Conservation (phyloP, 2,329 filamentous ascomycete species). For the Fusarium gaditjirri region DNA sequence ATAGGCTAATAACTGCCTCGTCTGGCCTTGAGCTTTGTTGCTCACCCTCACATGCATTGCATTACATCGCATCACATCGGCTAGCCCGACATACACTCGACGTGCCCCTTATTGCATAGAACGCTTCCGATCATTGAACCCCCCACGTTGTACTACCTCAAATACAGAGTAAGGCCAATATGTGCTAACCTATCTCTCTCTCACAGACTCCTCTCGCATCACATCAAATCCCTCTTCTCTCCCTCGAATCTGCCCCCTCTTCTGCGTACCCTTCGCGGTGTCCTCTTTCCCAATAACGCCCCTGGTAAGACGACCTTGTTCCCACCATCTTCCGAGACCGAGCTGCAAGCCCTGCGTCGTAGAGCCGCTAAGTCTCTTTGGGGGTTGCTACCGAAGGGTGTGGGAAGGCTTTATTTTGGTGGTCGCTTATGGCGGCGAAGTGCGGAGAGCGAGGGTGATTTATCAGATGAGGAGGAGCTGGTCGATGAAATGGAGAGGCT, state of each 20-base stretch:
- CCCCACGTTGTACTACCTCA: constrained; percentile 28
- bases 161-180: constrained; percentile 27
- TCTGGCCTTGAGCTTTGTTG: constrained; percentile 20
- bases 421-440: constrained; percentile 48
- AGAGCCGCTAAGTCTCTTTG: constrained; percentile 72
- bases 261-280: constrained; percentile 76
- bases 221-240: constrained; percentile 68
- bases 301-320: constrained; percentile 71
- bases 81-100: constrained; percentile 18
- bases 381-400: constrained; percentile 58
- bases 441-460: constrained; percentile 34
- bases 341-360: constrained; percentile 70
- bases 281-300: constrained; percentile 87
- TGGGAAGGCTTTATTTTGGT: constrained; percentile 64
- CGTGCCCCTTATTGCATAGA: constrained; percentile 27
- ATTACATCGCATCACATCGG: constrained; percentile 22
- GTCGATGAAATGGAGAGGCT: constrained; percentile 71
- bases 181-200: constrained; percentile 41
- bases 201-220: constrained; percentile 67
- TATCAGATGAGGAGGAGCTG: constrained; percentile 53
- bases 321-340: constrained; percentile 69
- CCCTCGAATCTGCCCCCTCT: constrained; percentile 72
- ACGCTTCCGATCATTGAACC: constrained; percentile 31
- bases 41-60: constrained; percentile 22
- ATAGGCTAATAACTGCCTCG: constrained; percentile 35